Evolutionary conservation across 768 basidiomycete species (phyloP).

Genomic region (Mycena olivaceomarginata): DNA sequence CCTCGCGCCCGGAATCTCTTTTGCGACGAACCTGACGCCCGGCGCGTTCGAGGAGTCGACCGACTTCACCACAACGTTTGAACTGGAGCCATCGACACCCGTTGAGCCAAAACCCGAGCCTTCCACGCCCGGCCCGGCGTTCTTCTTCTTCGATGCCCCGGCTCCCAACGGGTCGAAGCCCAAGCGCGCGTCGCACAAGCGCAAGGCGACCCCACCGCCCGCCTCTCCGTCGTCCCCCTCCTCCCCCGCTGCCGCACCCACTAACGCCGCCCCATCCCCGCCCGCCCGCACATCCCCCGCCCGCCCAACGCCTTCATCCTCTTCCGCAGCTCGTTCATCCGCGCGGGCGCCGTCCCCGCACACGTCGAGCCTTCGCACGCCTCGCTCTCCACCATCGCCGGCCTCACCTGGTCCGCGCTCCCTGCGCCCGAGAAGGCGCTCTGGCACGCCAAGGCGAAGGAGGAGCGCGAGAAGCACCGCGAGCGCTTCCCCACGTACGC

Average conservation of each 20-base stretch:
- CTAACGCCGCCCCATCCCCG: conserved; percentile 32
- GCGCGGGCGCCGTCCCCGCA: conserved; percentile 71
- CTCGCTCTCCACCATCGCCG: conserved; percentile 74
- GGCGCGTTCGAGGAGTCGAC: conserved; percentile 19
- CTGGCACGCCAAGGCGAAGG: conserved; percentile 68
- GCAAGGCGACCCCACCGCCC: conserved; percentile 11
- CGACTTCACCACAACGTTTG: not conserved
- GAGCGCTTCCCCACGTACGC: conserved; percentile 64
- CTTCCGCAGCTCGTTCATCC: conserved; percentile 75
- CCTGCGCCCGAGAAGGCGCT: conserved; percentile 65
- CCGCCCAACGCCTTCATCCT: conserved; percentile 78
- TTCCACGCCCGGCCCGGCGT: conserved; percentile 5
- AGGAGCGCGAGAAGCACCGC: conserved; percentile 68
- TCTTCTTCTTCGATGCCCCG: conserved; percentile 66
- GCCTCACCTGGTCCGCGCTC: conserved; percentile 70
- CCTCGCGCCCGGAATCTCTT: conserved; percentile 62
- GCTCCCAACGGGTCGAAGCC: conserved; percentile 39
- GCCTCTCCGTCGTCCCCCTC: conserved; percentile 35
- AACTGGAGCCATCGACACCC: not conserved
- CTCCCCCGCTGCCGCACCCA: conserved; percentile 18
- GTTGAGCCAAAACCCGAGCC: not conserved
- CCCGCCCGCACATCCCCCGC: conserved; percentile 64
- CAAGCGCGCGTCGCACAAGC: conserved; percentile 41
- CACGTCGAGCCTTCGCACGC: conserved; percentile 74
- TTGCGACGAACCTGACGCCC: conserved; percentile 72